Percentiles rank a stretch among this genome's conserved stretches.
Conservation (phyloP, 768 basidiomycete species). For the Serendipita sp. region DNA sequence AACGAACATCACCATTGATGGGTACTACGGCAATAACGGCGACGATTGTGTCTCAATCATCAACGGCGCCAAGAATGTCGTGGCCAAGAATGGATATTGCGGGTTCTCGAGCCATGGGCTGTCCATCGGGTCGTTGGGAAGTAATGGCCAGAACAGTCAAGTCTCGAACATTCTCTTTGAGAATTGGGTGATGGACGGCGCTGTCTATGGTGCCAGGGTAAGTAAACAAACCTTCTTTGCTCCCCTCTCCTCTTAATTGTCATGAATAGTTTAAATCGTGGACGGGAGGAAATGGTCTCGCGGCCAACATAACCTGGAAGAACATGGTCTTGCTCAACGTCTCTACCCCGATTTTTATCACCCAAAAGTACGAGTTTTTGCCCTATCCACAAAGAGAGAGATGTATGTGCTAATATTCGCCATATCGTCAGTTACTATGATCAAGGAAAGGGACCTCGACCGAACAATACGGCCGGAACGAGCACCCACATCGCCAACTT, state of each 20-base stretch:
- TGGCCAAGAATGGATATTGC: constrained; percentile 30
- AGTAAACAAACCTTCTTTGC: constrained; percentile 11
- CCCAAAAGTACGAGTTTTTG: constrained; percentile 24
- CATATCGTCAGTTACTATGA: constrained; percentile 48
- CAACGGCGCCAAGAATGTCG: constrained; percentile 29
- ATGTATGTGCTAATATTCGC: neutral
- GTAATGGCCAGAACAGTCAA: constrained; percentile 24
- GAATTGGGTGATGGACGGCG: constrained; percentile 35
- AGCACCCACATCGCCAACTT: constrained; percentile 44
- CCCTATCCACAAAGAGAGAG: constrained; percentile 7
- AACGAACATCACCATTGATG: constrained; percentile 17
- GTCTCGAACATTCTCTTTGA: constrained; percentile 32
- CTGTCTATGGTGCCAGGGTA: constrained; percentile 31
- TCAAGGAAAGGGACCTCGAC: constrained; percentile 33
- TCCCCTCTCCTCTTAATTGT: too few species aligned
- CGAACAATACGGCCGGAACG: constrained; percentile 30
- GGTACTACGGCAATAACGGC: constrained; percentile 30
- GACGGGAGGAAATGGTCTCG: constrained; percentile 32
- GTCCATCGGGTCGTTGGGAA: constrained; percentile 33
- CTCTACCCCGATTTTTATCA: constrained; percentile 32
- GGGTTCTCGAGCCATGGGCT: constrained; percentile 34
- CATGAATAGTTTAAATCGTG: constrained; percentile 35
- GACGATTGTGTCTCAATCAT: constrained; percentile 36
- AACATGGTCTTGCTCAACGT: constrained; percentile 31
- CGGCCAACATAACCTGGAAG: constrained; percentile 32